A percentile compares a stretch with the other conserved stretches of the same genome.
phyloP scores from a whole-genome alignment of 192 early-diverging fungal genomes.

The Umbelopsis isabellina region DNA sequence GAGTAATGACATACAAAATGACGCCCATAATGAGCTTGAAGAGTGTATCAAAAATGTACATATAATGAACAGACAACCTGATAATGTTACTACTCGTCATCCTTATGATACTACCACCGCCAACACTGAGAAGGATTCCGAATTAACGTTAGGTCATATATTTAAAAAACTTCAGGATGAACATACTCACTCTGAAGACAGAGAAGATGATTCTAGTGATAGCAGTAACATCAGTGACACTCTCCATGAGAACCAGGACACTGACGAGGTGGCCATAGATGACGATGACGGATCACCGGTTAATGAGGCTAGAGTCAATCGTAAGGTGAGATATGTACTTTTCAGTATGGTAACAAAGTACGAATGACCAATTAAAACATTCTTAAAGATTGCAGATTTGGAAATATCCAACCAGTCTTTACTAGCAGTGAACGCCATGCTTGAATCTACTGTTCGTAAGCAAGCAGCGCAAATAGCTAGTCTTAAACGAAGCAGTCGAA shows the following conservation, averaged over 20 bases:
- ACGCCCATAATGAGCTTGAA: background rate
- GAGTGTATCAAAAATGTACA: background rate
- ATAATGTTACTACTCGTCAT: background rate
- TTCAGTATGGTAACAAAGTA: too few species aligned
- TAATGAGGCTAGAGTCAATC: conserved; percentile 3
- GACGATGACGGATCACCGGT: background rate
- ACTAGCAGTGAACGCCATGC: conserved; percentile 50
- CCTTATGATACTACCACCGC: too few species aligned
- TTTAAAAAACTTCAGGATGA: too few species aligned
- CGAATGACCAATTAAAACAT: background rate
- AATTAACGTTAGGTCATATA: too few species aligned
- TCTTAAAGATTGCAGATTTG: conserved; percentile 51
- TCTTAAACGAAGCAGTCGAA: conserved; percentile 46
- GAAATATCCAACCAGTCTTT: conserved; percentile 60
- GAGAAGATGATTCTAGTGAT: background rate
- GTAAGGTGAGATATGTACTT: background rate
- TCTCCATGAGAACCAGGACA: background rate
- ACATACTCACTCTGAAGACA: background rate
- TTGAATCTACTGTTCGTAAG: conserved; percentile 54
- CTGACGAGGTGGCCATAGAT: background rate
- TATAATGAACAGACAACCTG: background rate
- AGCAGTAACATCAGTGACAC: background rate
- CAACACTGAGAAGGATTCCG: too few species aligned
- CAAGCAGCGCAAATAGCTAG: conserved; percentile 51
- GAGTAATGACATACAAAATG: background rate